Evolutionary conservation across 208 protist genomes (phyloP), one percentile per base, ranked within the genome.

Genomic region (Trypanosoma melophagium): DNA sequence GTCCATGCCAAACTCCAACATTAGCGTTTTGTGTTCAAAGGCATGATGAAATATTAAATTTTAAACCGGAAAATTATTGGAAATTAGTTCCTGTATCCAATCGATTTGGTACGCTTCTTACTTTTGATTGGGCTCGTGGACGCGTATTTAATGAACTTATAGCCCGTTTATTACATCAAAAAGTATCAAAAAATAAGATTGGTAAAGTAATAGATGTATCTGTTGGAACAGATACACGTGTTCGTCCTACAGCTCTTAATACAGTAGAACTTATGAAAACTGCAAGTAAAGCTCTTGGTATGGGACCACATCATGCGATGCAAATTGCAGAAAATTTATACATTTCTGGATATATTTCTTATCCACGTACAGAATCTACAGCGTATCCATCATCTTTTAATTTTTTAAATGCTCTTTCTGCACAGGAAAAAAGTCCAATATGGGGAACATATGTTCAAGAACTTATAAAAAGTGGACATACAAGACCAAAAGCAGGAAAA

Each of bases 1-100:
- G 97, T n/a, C 96, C 96, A 0, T 99, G 97, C 66, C 96, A 99
- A 77, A 98, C 95, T 1, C 97, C 97, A 7, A 98, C 96, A 57
- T 83, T 98, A 16, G 92, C 83, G 42, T 98, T 98, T 76, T 89
- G 86, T 64, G 96, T 98, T 35, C 78, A 96, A 70, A 79, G 94
- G 50, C 90, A 98, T 66, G 91, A 97, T 54, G 86, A 96, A 57
- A 96, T 96, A 38, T 60, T 94, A 21, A 92, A 86, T 77, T 97
- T 98, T 73, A 95, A 95, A 69, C 91, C 91, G 2, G 90, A 97
- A 78, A 91, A 92, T 74, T 96, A 88, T 69, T 97, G 90, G 87
- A 73, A 81, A 21, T 35, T 96, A 19, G 87, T 92, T 12, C 87
- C 90, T 3, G 69, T 90, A 0, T 77, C 80, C 0, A 83, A 82